Conservation (phyloP, 768 basidiomycete species). For the Hebeloma cylindrosporum region DNA sequence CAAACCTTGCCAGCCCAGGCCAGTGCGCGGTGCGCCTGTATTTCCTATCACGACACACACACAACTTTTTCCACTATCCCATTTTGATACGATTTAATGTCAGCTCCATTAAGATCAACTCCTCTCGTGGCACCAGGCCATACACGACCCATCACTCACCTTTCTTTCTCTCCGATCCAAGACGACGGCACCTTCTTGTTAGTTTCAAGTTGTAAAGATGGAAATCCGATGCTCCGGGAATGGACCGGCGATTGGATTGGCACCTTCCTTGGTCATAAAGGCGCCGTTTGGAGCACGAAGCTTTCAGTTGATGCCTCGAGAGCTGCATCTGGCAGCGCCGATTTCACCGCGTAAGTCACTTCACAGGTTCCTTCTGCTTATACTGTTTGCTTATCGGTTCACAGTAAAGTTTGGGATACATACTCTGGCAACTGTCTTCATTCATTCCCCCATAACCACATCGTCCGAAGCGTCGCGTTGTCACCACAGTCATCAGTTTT, state of each 20-base stretch:
- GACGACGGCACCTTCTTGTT: conserved; percentile 86
- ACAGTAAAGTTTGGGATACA: conserved; percentile 95
- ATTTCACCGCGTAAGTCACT: conserved; percentile 88
- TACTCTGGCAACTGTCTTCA: conserved; percentile 84
- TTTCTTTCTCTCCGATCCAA: conserved; percentile 87
- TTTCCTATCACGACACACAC: conserved; percentile 41
- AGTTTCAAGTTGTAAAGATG: conserved; percentile 98
- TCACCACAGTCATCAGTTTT: conserved; percentile 69
- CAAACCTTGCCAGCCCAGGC: too few relatives aligned
- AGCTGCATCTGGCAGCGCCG: conserved; percentile 92
- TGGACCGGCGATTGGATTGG: conserved; percentile 99
- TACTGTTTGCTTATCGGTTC: conserved; percentile 16
- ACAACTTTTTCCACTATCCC: conserved; percentile 17
- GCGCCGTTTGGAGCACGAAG: conserved; percentile 97
- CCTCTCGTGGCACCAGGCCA: conserved; percentile 86
- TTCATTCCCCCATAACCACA: conserved; percentile 98
- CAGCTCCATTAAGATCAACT: conserved; percentile 61
- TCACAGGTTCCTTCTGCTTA: conserved; percentile 7
- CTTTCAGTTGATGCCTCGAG: conserved; percentile 81
- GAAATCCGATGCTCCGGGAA: conserved; percentile 93
- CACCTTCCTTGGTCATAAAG: conserved; percentile 85
- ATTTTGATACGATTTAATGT: conserved; percentile 49
- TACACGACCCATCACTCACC: conserved; percentile 87
- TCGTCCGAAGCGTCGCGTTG: conserved; percentile 92
- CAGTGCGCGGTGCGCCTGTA: conserved; percentile 57